Base-by-base conservation (phyloP, 2,329 filamentous ascomycete genomes). In the Aspergillus sp. region DNA sequence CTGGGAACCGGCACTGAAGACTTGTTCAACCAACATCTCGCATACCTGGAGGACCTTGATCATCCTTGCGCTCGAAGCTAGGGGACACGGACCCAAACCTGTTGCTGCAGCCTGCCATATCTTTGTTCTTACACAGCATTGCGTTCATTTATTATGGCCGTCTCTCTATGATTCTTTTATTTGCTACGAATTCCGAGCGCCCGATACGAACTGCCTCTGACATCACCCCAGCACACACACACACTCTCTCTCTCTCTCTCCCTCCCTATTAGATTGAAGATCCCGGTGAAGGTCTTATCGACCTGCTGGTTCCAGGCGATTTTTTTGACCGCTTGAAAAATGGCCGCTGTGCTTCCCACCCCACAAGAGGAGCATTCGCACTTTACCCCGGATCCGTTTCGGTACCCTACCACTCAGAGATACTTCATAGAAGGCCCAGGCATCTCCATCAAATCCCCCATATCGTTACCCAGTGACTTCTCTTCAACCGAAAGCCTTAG, bases 331-430 rank as follows among this genome's bases (percentile, higher is more conserved):
- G 19, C 19, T 19, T 19, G 19, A 19, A 19, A 19, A 45, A 70
- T 70, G 68, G 63, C 66, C 46, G 61, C 63, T 43, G 49, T 67
- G 45, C 52, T 68, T 48, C 50, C 62, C 34, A 50, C 55, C 49
- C 58, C 63, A 49, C 54, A 55, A 49, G 57, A 65, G 50, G 56
- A 59, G 46, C 55, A 54, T 49, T 59, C 62, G 44, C 58, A 52
- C 46, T 63, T 64, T 48, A 57, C 63, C 34, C 51, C 60, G 36
- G 63, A 64, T 49, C 57, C 59, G 26, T 42, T 62, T 30, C 63
- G 63, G 28, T 58, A 52, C 27, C 58, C 62, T 7, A 58, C 58
- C 33, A 43, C 58, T 2, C 64, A 67, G 46, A 56, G 60, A 46
- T 67, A 66, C 48, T 65, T 61, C 44, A 36, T 67, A 12, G 52